Evolutionary conservation across 2,329 filamentous ascomycete species (phyloP), one percentile per base, ranked within the genome.

Genomic region (Ploettnerulaceae sp.): DNA sequence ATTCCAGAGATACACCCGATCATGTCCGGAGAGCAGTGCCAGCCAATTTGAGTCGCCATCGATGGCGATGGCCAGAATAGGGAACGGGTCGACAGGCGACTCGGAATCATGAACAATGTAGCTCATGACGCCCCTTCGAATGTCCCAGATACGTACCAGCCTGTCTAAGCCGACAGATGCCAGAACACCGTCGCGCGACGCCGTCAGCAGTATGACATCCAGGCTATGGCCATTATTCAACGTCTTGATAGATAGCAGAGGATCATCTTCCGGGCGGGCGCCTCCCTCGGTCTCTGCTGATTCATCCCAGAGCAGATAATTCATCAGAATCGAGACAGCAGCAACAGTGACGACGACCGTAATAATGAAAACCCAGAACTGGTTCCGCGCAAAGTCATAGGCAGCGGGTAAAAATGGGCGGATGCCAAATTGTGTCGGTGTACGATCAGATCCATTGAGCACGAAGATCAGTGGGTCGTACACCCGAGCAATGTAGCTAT

Each of bases 381-480:
- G 76, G 51, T 82, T 72, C 37, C 76, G 71, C 33, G 80, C 71
- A 55, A 90, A 85, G 60, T 90, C 85, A 55, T 85, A 83, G 9
- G 78, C 69, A 2, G 76, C 75, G 1, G 78, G 74, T 4, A 79
- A 61, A 45, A 82, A 71, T 6, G 71, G 69, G 1, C 71, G 69
- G 28, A 64, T 54, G 7, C 63, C 63, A 37, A 72, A 69, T 7
- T 66, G 64, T 3, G 68, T 70, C 15, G 73, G 71, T 49, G 75
- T 80, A 14, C 86, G 77, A 59, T 86, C 76, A 2, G 86, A 80
- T 7, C 78, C 80, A 50, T 81, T 79, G 7, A 84, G 66, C 3
- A 90, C 83, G 51, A 90, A 83, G 3, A 89, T 74, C 3, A 89
- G 67, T 1, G 86, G 86, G 31, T 89, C 81, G 59, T 85, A 87